A percentile compares a stretch with the other conserved stretches of the same genome.
Evolutionary conservation across 1,139 yeast genomes (phyloP).

Genomic region (Lodderomyces elongisporus): DNA sequence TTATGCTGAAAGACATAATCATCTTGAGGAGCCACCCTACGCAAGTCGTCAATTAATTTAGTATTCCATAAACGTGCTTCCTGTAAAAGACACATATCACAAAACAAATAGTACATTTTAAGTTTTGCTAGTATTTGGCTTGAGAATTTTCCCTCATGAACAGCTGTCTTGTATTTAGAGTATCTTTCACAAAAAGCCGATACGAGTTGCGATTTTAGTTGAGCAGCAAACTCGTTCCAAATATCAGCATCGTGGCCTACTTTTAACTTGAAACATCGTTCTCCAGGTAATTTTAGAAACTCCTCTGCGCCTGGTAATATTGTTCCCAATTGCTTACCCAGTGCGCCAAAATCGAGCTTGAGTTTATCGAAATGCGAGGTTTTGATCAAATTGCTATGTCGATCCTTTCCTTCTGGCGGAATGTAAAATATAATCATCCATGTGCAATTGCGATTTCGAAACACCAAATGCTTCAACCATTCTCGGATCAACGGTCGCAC

Average conservation of each 20-base stretch:
- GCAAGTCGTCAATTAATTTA: conserved; percentile 26
- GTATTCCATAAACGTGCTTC: conserved; percentile 52
- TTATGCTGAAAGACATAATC: conserved; percentile 14
- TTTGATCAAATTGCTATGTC: conserved; percentile 40
- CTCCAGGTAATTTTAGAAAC: conserved; percentile 9
- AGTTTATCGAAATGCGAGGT: conserved; percentile 63
- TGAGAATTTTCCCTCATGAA: too few species aligned
- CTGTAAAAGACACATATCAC: conserved; percentile 49
- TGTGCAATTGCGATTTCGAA: conserved; percentile 38
- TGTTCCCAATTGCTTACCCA: conserved; percentile 32
- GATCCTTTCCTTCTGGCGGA: conserved; percentile 42
- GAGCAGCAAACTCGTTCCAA: conserved; percentile 44
- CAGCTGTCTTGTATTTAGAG: conserved; percentile 15
- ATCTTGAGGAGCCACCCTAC: conserved; percentile 1
- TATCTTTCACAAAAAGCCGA: conserved; percentile 49
- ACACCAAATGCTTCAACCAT: conserved; percentile 61
- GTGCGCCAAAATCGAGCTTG: conserved; percentile 55
- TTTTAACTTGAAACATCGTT: conserved; percentile 38
- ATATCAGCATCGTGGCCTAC: conserved; percentile 38
- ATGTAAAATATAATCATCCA: conserved; percentile 62
- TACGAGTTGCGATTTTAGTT: conserved; percentile 50
- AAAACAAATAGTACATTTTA: conserved; percentile 27
- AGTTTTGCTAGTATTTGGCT: conserved; percentile 16
- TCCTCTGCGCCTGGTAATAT: conserved; percentile 14
- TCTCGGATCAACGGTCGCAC: conserved; percentile 77